A percentile compares a stretch with the other conserved stretches of the same genome.
Conservation (phyloP, 148 eudicot genomes). For the Cornus controversa region DNA sequence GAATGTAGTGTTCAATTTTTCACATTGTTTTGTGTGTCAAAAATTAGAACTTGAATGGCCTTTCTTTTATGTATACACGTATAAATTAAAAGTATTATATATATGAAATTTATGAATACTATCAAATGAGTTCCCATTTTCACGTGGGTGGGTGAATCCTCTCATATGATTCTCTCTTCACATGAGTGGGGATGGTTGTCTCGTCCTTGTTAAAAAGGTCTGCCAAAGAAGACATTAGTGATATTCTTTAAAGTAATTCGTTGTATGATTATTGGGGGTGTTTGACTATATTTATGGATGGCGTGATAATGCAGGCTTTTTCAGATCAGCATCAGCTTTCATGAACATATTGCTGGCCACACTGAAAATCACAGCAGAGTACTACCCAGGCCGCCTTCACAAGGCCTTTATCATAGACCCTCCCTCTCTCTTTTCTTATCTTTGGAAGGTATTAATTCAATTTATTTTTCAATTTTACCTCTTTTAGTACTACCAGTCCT, state of each 20-base stretch:
- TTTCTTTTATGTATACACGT: too few relatives aligned
- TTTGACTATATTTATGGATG: background rate
- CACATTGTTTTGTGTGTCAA: too few relatives aligned
- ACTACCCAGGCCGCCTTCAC: constrained; percentile 79
- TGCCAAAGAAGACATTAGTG: too few relatives aligned
- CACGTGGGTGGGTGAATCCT: too few relatives aligned
- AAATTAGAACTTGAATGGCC: too few relatives aligned
- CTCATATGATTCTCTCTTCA: too few relatives aligned
- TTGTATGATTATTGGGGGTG: background rate
- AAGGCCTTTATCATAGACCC: constrained; percentile 90
- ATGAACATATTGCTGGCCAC: constrained; percentile 74
- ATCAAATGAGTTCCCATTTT: too few relatives aligned
- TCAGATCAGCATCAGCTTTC: constrained; percentile 90
- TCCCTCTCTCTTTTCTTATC: constrained; percentile 80
- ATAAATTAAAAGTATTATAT: too few relatives aligned
- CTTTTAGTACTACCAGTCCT: background rate
- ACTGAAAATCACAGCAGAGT: constrained; percentile 77
- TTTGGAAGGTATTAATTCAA: constrained; percentile 76
- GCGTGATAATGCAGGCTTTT: constrained; percentile 57
- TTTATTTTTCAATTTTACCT: background rate
- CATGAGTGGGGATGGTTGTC: too few relatives aligned
- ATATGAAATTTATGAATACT: too few relatives aligned
- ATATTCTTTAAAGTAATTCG: background rate
- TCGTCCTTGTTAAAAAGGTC: too few relatives aligned
- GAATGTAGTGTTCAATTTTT: too few relatives aligned